Percentiles rank a stretch among this genome's conserved stretches.
Evolutionary conservation across 2,329 filamentous ascomycete genomes (phyloP).

Genomic region (Aspergillus transmontanensis): DNA sequence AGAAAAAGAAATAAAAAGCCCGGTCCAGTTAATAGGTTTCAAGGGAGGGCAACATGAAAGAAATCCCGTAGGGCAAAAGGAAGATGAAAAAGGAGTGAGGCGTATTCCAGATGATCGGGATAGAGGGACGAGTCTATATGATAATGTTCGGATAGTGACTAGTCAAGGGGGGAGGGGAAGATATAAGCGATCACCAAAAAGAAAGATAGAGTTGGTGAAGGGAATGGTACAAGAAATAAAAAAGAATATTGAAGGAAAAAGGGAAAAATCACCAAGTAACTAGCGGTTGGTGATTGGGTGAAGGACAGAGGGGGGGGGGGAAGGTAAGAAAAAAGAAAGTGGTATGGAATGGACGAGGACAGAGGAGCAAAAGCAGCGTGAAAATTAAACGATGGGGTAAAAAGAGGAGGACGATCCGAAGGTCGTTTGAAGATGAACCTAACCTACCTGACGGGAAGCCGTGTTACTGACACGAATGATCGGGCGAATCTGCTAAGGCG

Average conservation of each 20-base stretch:
- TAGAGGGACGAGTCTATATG: neutral
- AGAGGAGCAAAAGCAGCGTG: slow-evolving; percentile 1
- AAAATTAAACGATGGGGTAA: slow-evolving; percentile 10
- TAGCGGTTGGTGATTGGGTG: neutral
- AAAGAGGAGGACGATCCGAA: neutral
- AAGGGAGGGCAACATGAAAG: slow-evolving; percentile 3
- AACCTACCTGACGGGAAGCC: slow-evolving; percentile 30
- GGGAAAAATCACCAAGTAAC: slow-evolving; percentile 1
- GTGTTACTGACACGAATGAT: slow-evolving; percentile 33
- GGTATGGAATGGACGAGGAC: slow-evolving; percentile 7
- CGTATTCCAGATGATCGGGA: neutral
- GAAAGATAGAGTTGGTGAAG: slow-evolving; percentile 5
- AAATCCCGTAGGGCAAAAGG: slow-evolving; percentile 1
- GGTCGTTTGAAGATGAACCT: slow-evolving; percentile 14
- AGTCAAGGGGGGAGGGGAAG: neutral
- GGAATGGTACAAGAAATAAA: neutral
- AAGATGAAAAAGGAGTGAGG: slow-evolving; percentile 7
- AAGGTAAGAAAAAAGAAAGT: slow-evolving; percentile 3
- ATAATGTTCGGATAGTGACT: neutral
- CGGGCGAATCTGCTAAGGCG: slow-evolving; percentile 29
- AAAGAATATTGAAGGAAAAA: slow-evolving; percentile 4
- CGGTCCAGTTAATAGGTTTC: slow-evolving; percentile 2
- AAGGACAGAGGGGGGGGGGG: slow-evolving; percentile 6
- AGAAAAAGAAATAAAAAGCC: neutral
- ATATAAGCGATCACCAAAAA: neutral